A percentile compares a stretch with the other conserved stretches of the same genome.
Conservation (phyloP, 345 rosid genomes). For the Conringia planisiliqua region DNA sequence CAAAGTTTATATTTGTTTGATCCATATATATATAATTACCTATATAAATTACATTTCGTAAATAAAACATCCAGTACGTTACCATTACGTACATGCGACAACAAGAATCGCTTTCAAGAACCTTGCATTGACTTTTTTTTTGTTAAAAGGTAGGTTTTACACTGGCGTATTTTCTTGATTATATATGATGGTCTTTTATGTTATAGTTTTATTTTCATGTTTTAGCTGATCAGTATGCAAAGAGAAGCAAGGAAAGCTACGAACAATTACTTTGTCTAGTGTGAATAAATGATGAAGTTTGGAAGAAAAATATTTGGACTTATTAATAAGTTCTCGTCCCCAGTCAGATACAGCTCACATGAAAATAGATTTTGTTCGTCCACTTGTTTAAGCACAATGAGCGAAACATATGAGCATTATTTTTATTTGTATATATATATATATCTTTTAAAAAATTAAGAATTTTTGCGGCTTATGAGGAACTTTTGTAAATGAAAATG, state of each 20-base stretch:
- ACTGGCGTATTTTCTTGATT: not conserved
- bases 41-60: not conserved
- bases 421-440: too few relatives aligned
- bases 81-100: not conserved
- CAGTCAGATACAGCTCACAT: conserved; percentile 17
- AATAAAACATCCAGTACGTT: not conserved
- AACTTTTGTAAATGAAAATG: not conserved
- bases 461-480: not conserved
- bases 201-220: not conserved
- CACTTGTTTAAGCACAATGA: conserved; percentile 4
- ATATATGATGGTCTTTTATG: not conserved
- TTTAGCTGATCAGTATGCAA: not conserved
- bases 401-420: not conserved
- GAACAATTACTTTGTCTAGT: not conserved
- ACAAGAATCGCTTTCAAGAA: not conserved
- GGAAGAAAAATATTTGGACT: conserved; percentile 6
- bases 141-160: not conserved
- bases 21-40: too few relatives aligned
- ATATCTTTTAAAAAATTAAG: not conserved
- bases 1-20: too few relatives aligned
- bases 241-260: not conserved
- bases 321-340: conserved; percentile 13
- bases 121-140: not conserved
- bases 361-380: not conserved
- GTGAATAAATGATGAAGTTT: conserved; percentile 19